phyloP scores from a whole-genome alignment of 78 protist genomes.

The Dictyostelium firmibasis region DNA sequence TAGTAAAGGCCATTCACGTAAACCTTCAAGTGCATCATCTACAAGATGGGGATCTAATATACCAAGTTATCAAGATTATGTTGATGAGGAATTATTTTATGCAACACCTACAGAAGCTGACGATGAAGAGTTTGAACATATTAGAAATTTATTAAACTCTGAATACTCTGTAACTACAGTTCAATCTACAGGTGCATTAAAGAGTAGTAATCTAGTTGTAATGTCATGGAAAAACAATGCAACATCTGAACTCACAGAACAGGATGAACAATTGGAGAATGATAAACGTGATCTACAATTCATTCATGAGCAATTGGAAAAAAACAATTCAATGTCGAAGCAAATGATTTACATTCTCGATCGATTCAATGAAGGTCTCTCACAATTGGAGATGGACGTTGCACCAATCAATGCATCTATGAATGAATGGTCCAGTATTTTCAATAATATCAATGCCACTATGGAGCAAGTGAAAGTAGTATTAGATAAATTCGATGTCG shows the following conservation, averaged over 20 bases:
- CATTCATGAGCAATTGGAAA: background rate
- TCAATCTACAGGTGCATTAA: constrained; percentile 43
- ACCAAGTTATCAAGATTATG: constrained; percentile 68
- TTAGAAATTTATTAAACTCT: constrained; percentile 33
- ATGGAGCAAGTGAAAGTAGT: constrained; percentile 35
- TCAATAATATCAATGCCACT: constrained; percentile 48
- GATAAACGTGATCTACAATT: constrained; percentile 30
- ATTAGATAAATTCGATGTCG: constrained; percentile 38
- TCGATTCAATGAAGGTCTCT: constrained; percentile 44
- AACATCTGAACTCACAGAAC: background rate
- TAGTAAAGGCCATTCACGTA: constrained; percentile 30
- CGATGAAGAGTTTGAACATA: constrained; percentile 69
- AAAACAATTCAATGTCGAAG: constrained; percentile 31
- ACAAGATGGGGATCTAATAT: constrained; percentile 38
- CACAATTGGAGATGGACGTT: constrained; percentile 27
- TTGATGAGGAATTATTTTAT: constrained; percentile 58
- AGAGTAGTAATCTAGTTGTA: constrained; percentile 34
- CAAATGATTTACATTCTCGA: constrained; percentile 63
- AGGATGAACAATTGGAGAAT: constrained; percentile 34
- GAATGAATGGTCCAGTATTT: constrained; percentile 68
- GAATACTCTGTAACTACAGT: constrained; percentile 58
- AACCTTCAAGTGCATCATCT: background rate
- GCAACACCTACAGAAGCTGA: constrained; percentile 62
- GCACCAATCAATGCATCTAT: constrained; percentile 76
- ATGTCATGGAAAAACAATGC: constrained; percentile 41